Conservation (phyloP, 179 eudicot species). For the Corrigiola litoralis region DNA sequence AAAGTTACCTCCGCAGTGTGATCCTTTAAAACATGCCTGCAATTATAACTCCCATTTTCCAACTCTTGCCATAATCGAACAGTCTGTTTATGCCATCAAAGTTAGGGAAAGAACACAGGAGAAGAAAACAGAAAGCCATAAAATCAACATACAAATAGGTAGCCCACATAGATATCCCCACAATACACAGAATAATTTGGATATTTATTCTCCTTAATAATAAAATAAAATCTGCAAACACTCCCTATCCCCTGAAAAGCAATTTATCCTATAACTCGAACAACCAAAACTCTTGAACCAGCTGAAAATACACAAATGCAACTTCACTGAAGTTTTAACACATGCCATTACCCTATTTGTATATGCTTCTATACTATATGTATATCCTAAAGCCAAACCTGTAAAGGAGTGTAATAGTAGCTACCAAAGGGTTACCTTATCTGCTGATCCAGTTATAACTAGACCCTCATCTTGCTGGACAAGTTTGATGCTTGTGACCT, state of each 20-base stretch:
- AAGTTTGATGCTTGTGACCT: conserved; percentile 87
- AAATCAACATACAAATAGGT: neutral
- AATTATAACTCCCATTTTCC: conserved; percentile 66
- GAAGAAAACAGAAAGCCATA: neutral
- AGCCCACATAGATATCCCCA: too few relatives aligned
- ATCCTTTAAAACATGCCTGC: conserved; percentile 75
- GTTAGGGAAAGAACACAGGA: conserved; percentile 4
- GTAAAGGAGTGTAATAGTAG: too few relatives aligned
- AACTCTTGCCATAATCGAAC: conserved; percentile 83
- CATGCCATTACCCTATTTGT: too few relatives aligned
- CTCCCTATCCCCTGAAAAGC: too few relatives aligned
- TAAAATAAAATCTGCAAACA: too few relatives aligned
- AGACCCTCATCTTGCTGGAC: conserved; percentile 55
- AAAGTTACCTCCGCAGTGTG: conserved; percentile 80
- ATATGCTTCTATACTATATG: too few relatives aligned
- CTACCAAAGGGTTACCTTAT: conserved; percentile 69
- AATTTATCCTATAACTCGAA: too few relatives aligned
- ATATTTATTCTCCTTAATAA: neutral
- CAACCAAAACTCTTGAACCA: too few relatives aligned
- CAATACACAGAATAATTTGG: neutral
- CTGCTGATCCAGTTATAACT: conserved; percentile 86
- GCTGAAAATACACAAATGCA: too few relatives aligned
- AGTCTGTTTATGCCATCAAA: conserved; percentile 34
- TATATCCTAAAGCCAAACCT: too few relatives aligned
- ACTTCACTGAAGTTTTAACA: too few relatives aligned